Conservation (phyloP, 2,329 filamentous ascomycete species). For the Neodidymelliopsis sp. region DNA sequence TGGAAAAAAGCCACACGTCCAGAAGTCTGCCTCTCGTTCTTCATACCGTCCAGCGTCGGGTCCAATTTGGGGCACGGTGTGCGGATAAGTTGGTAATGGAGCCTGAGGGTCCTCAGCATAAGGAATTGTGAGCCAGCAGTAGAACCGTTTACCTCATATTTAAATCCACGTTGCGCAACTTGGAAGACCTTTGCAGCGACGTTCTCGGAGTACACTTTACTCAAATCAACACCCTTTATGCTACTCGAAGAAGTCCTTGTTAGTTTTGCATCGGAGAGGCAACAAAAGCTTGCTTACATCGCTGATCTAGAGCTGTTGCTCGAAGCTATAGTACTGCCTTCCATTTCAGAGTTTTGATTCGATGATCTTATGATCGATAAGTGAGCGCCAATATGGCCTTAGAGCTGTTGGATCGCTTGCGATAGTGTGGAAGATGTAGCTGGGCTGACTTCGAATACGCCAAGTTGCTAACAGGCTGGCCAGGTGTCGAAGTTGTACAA, state of each 20-base stretch:
- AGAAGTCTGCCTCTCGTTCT: conserved; percentile 47
- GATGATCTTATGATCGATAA: too few species aligned
- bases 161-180: conserved; percentile 40
- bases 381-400: neutral
- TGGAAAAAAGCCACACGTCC: conserved; percentile 49
- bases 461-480: neutral
- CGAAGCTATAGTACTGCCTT: neutral
- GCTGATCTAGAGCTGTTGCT: conserved; percentile 3
- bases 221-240: conserved; percentile 37
- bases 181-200: conserved; percentile 42
- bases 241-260: conserved; percentile 5
- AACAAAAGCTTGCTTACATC: conserved; percentile 11
- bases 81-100: conserved; percentile 41
- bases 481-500: neutral
- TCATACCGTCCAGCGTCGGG: conserved; percentile 37
- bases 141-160: conserved; percentile 24
- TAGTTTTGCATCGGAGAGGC: neutral
- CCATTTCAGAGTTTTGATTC: conserved; percentile 14
- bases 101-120: conserved; percentile 20
- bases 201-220: conserved; percentile 40
- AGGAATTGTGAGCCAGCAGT: neutral
- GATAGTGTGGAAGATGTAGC: neutral
- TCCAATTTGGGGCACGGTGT: conserved; percentile 44
- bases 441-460: neutral
- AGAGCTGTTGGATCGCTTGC: neutral